Evolutionary conservation across 176 grass and related monocot genomes (phyloP).

Genomic region (Poa annua): DNA sequence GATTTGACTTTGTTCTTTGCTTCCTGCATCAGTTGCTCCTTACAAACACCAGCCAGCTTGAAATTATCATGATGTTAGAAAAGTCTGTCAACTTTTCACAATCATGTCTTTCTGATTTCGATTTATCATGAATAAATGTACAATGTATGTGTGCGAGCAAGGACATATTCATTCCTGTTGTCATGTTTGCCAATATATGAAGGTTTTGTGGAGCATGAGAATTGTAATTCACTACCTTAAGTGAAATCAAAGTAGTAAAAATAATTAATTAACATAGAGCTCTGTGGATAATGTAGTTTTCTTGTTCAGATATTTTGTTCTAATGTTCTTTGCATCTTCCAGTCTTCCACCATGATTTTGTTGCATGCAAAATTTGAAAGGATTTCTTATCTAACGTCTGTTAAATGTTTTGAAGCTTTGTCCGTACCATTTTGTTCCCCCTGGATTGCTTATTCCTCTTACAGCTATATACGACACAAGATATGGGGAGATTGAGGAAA

Average conservation of each 20-base stretch:
- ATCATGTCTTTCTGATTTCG: background rate
- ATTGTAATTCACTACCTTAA: background rate
- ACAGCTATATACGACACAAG: constrained; percentile 87
- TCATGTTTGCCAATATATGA: background rate
- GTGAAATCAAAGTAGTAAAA: background rate
- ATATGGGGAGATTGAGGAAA: constrained; percentile 95
- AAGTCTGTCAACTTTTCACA: background rate
- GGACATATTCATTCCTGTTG: background rate
- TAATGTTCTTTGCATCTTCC: constrained; percentile 2
- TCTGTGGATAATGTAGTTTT: constrained; percentile 1
- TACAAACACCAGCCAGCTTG: background rate
- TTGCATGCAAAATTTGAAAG: constrained; percentile 10
- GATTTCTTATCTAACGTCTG: constrained; percentile 14
- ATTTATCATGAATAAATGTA: background rate
- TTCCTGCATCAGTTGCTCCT: background rate
- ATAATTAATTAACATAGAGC: background rate
- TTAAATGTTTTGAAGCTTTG: constrained; percentile 57
- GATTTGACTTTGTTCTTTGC: background rate
- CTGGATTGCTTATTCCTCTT: constrained; percentile 72
- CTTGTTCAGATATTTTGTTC: background rate
- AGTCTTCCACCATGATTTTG: background rate
- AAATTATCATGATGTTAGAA: background rate
- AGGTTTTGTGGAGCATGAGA: constrained; percentile 30
- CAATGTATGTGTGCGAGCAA: background rate
- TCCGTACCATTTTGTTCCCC: constrained; percentile 83